phyloP scores from a whole-genome alignment of 2,329 filamentous ascomycete species.

The Aureobasidium melanogenum region DNA sequence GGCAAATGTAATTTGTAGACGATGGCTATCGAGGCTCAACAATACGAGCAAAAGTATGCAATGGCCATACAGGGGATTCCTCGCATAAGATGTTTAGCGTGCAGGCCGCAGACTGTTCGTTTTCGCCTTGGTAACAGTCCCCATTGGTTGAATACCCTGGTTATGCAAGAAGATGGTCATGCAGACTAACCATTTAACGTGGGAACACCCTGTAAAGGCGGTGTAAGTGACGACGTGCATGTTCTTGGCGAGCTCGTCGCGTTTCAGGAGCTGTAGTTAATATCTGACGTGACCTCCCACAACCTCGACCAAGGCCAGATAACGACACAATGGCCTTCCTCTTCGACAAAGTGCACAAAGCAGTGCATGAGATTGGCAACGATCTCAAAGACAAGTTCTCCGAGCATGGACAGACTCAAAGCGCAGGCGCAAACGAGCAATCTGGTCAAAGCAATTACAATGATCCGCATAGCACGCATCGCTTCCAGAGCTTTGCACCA shows the following conservation, averaged over 20 bases:
- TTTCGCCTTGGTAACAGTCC: no score
- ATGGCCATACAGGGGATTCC: no score
- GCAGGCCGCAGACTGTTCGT: no score
- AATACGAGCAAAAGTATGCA: background rate
- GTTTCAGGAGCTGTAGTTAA: background rate
- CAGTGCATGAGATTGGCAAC: constrained; percentile 41
- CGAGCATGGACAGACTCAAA: constrained; percentile 19
- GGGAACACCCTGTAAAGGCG: no score
- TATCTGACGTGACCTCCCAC: background rate
- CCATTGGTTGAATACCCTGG: no score
- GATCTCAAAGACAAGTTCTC: constrained; percentile 43
- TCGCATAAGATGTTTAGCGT: no score
- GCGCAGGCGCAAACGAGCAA: constrained; percentile 32
- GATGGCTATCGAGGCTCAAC: background rate
- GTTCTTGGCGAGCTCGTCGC: background rate
- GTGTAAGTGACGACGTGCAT: background rate
- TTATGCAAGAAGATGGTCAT: no score
- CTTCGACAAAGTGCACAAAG: constrained; percentile 47
- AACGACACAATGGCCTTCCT: constrained; percentile 30
- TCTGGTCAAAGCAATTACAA: constrained; percentile 33
- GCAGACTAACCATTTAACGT: no score
- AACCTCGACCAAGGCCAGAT: background rate
- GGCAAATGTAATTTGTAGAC: no score
- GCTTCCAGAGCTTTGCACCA: constrained; percentile 60
- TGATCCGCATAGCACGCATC: constrained; percentile 38